phyloP scores from a whole-genome alignment of 129 eudicot genomes.

The Pittosporum tobira region DNA sequence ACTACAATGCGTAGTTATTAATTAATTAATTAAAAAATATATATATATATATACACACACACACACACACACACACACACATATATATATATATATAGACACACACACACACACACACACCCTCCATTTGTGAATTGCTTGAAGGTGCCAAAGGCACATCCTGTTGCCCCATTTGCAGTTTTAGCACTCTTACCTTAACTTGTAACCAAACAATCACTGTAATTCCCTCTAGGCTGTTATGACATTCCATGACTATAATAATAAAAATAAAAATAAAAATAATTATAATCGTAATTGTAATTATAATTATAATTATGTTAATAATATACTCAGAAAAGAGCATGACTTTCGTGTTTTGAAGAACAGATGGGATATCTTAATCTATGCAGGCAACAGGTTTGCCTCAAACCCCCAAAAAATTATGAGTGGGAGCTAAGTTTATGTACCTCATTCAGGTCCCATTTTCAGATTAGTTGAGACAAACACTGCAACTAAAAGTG shows the following conservation, averaged over 20 bases:
- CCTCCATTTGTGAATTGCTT: not conserved
- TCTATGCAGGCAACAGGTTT: conserved; percentile 69
- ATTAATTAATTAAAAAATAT: no score
- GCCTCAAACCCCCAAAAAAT: conserved; percentile 34
- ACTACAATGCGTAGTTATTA: conserved; percentile 19
- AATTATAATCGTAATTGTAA: no score
- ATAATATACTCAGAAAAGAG: no score
- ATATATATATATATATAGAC: not conserved
- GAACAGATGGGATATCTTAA: conserved; percentile 54
- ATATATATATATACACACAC: conserved; percentile 17
- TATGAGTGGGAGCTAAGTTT: conserved; percentile 67
- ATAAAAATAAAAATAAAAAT: no score
- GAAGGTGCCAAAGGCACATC: conserved; percentile 37
- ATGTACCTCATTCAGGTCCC: conserved; percentile 27
- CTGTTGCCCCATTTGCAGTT: not conserved
- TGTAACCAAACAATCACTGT: not conserved
- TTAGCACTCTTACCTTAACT: not conserved
- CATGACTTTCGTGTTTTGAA: no score
- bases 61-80: not conserved
- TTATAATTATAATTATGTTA: no score
- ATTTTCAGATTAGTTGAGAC: conserved; percentile 26
- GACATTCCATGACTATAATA: conserved; percentile 31
- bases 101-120: no score
- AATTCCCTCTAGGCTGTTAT: conserved; percentile 12
- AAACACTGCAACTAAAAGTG: conserved; percentile 46